phyloP scores from a whole-genome alignment of 805 yeast genomes.

The Teunomyces funiuensis region DNA sequence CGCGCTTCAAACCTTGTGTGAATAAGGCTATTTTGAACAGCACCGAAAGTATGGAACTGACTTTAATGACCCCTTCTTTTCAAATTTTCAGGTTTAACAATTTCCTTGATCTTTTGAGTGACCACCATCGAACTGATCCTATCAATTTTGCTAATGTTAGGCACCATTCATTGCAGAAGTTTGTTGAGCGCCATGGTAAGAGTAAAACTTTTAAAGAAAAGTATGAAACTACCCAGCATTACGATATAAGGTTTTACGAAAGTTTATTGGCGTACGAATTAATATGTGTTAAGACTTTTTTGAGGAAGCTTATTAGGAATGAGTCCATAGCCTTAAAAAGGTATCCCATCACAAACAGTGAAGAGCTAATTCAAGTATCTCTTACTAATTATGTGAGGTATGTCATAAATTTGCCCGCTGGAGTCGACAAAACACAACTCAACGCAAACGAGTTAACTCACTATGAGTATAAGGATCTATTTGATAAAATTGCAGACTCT shows the following conservation, averaged over 20 bases:
- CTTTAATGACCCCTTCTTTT: constrained; percentile 27
- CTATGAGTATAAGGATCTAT: constrained; percentile 27
- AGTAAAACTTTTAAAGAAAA: constrained; percentile 9
- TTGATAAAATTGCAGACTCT: constrained; percentile 25
- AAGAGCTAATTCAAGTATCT: constrained; percentile 40
- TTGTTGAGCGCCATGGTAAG: constrained; percentile 22
- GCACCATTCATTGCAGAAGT: constrained; percentile 30
- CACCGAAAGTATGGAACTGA: constrained; percentile 18
- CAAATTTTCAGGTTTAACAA: constrained; percentile 30
- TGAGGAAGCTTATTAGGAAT: constrained; percentile 24
- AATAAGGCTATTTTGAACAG: constrained; percentile 27
- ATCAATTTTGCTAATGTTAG: constrained; percentile 37
- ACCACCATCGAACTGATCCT: constrained; percentile 36
- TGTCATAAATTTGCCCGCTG: constrained; percentile 30
- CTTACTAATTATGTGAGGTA: constrained; percentile 37
- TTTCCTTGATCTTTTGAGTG: constrained; percentile 30
- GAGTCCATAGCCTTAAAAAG: constrained; percentile 7
- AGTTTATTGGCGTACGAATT: constrained; percentile 31
- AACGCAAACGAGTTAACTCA: constrained; percentile 25
- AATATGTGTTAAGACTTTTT: constrained; percentile 24
- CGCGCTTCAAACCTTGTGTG: constrained; percentile 20
- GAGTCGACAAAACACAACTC: constrained; percentile 15
- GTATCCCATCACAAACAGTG: constrained; percentile 19
- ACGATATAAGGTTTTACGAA: constrained; percentile 28
- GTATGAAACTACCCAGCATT: constrained; percentile 8